Percentiles rank a stretch among this genome's conserved stretches.
Conservation (phyloP, 2,329 filamentous ascomycete genomes). For the Botrytis elliptica region DNA sequence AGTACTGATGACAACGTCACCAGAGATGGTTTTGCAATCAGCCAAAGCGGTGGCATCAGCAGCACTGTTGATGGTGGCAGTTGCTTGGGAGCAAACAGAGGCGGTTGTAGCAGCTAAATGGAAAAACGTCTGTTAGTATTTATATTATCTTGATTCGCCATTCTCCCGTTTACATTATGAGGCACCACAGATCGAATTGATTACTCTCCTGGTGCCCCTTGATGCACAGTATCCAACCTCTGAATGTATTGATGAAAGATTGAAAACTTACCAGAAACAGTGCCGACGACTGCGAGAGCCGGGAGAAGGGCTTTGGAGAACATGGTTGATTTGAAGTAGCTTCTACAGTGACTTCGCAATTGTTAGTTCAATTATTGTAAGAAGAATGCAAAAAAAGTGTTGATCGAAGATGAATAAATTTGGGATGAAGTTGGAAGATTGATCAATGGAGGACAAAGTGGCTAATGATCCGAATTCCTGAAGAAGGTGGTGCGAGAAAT, state of each 20-base stretch:
- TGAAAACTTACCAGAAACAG: slow-evolving; percentile 17
- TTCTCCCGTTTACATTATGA: background rate
- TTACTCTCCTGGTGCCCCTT: background rate
- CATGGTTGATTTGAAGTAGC: slow-evolving; percentile 18
- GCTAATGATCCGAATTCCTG: slow-evolving; percentile 4
- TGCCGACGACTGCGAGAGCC: slow-evolving; percentile 21
- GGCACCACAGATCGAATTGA: background rate
- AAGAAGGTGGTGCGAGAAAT: background rate
- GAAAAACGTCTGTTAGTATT: background rate
- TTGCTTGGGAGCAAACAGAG: slow-evolving; percentile 34
- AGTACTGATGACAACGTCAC: slow-evolving; percentile 40
- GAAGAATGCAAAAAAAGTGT: slow-evolving; percentile 19
- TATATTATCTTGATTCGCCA: fast-evolving
- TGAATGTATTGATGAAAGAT: background rate
- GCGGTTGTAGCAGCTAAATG: background rate
- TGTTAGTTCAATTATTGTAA: slow-evolving; percentile 15
- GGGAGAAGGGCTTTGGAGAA: slow-evolving; percentile 18
- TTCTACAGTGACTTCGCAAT: slow-evolving; percentile 20
- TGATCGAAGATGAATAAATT: slow-evolving; percentile 16
- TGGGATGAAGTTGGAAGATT: background rate
- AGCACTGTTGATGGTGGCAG: slow-evolving; percentile 36
- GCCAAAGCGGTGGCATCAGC: slow-evolving; percentile 36
- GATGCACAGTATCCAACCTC: background rate
- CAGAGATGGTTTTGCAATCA: slow-evolving; percentile 36
- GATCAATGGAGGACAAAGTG: background rate